Base-by-base conservation (phyloP, 106 monocot species). In the Dioscorea zingiberensis region DNA sequence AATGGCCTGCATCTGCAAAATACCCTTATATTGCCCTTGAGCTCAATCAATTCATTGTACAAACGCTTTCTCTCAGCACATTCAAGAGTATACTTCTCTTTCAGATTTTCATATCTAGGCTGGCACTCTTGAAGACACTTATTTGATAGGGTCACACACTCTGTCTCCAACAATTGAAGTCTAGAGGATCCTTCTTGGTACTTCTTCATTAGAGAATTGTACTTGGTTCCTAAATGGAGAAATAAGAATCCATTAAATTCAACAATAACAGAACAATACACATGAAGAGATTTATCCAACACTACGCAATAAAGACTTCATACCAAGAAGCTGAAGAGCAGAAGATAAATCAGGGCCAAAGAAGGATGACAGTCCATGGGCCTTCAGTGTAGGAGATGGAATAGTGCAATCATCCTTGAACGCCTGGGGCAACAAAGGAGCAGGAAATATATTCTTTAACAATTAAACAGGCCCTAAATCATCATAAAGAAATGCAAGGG, bases 1-100 rank as follows among this genome's bases (percentile, higher is more conserved):
- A 97, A 69, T 11, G 95, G 95, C 55, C 95, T 71, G 71, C 91
- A 91, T 72, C 95, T 69, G 74, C 95, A 97, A 27, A 97, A 97
- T 2, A 97, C 95, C 71, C 91, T 79, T n/a, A 97, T 91, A 53
- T 97, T 97, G 17, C 95, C 95, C 71, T 76, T 97, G 28, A 86
- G 24, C 48, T 97, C 95, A 54, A 97, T 85, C 27, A 88, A 16
- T 51, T 97, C 95, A 74, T 97, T 97, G 74, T 91, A 88, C 6
- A 97, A 73, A 1, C 78, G 76, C 67, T 88, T 88, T 63, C 95
- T 73, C 58, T 91, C 91, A 4, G 72, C 44, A 47, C 78, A 77
- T 23, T 91, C 87, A 10, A 70, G 64, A 0, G 65, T 55, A 48
- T 85, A 88, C 69, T 85, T 88, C 66, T 66, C 75, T 74, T 80